These are phyloP conservation scores for Herpotrichia juniperi DNA, from an alignment of 2,329 filamentous ascomycete species.

Conservation along the genomic window DNA sequence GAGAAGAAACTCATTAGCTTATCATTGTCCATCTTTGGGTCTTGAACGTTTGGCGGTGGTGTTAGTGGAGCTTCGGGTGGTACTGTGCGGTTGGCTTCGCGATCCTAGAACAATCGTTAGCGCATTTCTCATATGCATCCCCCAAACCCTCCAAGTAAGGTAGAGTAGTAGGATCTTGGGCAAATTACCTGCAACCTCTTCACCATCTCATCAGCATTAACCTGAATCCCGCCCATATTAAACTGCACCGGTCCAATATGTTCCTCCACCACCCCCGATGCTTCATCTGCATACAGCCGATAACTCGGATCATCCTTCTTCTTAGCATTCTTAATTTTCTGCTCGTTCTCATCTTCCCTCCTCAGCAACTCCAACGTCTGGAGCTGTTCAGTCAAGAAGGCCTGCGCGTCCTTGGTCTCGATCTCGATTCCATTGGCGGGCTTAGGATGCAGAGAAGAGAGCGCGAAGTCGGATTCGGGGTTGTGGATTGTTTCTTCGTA, in stretches of 20 bases:
- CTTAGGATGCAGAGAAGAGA: conserved; percentile 50
- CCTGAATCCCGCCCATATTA: conserved; percentile 97
- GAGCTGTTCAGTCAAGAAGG: conserved; percentile 76
- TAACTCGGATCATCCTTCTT: conserved; percentile 41
- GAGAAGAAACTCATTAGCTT: conserved; percentile 49
- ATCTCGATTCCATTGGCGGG: conserved; percentile 62
- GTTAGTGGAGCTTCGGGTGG: conserved; percentile 29
- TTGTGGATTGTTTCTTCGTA: conserved; percentile 84
- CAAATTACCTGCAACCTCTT: conserved; percentile 76
- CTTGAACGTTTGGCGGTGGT: conserved; percentile 29
- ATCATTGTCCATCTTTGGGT: conserved; percentile 46
- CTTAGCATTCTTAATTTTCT: conserved; percentile 46
- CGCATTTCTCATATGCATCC: conserved; percentile 10
- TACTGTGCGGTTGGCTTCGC: conserved; percentile 41
- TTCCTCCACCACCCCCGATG: conserved; percentile 48
- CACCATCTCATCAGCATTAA: conserved; percentile 92
- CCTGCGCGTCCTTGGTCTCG: conserved; percentile 75
- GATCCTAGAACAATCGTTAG: conserved; percentile 33
- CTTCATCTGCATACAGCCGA: conserved; percentile 31
- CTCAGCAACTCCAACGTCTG: conserved; percentile 73
- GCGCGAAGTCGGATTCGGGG: conserved; percentile 62
- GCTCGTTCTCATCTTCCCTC: conserved; percentile 64
- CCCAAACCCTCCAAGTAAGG: background rate
- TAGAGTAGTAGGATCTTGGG: background rate
- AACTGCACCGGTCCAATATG: conserved; percentile 96